These are phyloP conservation scores for Saccharomycopsis guyanensis DNA, from an alignment of 805 yeast species.

Conservation along the genomic window DNA sequence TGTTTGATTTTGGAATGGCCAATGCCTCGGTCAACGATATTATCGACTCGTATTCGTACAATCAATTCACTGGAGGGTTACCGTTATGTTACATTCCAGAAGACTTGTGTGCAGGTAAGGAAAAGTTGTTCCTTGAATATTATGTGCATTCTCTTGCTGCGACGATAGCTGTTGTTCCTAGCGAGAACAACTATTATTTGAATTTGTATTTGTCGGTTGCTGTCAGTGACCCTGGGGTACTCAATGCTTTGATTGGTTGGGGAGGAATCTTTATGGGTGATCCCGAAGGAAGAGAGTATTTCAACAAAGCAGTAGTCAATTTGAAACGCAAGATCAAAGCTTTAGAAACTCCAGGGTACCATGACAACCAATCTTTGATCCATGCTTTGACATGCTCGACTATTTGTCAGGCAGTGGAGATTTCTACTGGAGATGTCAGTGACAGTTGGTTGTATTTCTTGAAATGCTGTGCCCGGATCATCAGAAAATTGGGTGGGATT, in stretches of 20 bases:
- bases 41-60: not conserved
- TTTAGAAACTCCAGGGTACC: not conserved
- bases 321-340: not conserved
- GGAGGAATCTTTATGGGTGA: slow-evolving; percentile 11
- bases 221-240: slow-evolving; percentile 4
- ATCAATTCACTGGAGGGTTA: not conserved
- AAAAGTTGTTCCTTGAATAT: slow-evolving; percentile 8
- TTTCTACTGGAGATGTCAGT: slow-evolving; percentile 18
- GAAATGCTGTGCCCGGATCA: slow-evolving; percentile 2
- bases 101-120: slow-evolving; percentile 1
- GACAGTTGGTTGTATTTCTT: slow-evolving; percentile 10
- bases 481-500: slow-evolving; percentile 13
- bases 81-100: slow-evolving; percentile 13
- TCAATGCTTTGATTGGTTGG: slow-evolving; percentile 17
- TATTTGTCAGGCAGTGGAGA: slow-evolving; percentile 12
- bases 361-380: not conserved
- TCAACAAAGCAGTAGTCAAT: not conserved
- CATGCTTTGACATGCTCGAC: slow-evolving; percentile 10
- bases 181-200: slow-evolving; percentile 12
- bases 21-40: not conserved
- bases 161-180: slow-evolving; percentile 9
- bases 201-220: slow-evolving; percentile 18
- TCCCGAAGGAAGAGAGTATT: not conserved
- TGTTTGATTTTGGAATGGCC: not conserved
- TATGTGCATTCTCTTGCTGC: slow-evolving; percentile 9